Base-by-base conservation (phyloP, 306 rosid species). In the Oemleria cerasiformis region DNA sequence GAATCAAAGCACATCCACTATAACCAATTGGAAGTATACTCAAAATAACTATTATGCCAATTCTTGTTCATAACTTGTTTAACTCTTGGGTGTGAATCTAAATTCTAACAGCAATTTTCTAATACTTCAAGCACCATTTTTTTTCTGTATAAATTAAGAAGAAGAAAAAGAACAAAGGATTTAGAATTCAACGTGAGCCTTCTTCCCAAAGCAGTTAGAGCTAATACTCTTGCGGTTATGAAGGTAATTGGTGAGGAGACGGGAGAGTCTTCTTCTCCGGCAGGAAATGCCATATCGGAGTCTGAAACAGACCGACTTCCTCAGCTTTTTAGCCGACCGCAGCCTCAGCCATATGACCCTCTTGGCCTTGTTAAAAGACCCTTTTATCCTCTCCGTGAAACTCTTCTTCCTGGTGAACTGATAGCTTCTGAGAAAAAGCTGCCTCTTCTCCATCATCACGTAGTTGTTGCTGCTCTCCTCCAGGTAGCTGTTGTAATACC, bases 371-470 rank as follows among this genome's bases (percentile, higher is more conserved):
- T 77, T 57, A 73, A 92, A 63, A n/a, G 87, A 84, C 45, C 87
- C 84, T 73, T 76, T 90, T 60, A 92, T 73, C 67, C 84, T 90
- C 73, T 85, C 86, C 0, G 69, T 3, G 1, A 92, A 10, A n/a
- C 73, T 90, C 83, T 79, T 82, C 74, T 84, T 90, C 57, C 92
- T 62, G 77, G 81, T 49, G 81, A 92, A 92, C 76, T 88, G 90
- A 68, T 92, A 92, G 86, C 98, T 92, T 80, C 92, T 88, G 7
- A 90, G 82, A 39, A 88, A 92, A 5, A 88, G 23, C 61, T 88
- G 98, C 63, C 98, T 82, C 88, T 90, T 92, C 78, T 90, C 96
- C 83, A 85, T 84, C 88, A 86, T 80, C 55, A 74, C 58, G 70
- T 77, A 67, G 67, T 68, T 72, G 75, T 63, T 53, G 61, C 57